Percentiles rank a stretch among this genome's conserved stretches.
phyloP scores from a whole-genome alignment of 495 filamentous ascomycete genomes.

The Chaetomium fimeti region DNA sequence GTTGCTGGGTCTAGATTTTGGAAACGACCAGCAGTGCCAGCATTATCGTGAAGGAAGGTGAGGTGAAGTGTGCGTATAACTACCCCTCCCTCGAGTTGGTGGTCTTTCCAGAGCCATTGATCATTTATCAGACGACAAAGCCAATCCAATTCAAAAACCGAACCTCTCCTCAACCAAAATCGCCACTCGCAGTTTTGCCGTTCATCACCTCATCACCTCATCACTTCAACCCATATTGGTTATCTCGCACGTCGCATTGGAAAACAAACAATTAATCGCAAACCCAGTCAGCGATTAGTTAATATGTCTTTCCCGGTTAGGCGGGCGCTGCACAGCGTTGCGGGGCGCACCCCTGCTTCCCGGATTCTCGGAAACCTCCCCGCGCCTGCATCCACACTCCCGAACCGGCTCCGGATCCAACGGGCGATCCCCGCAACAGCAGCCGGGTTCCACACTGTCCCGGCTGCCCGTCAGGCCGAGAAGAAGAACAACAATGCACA shows the following conservation, averaged over 20 bases:
- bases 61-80: background rate
- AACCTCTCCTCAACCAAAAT: background rate
- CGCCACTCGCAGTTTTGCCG: background rate
- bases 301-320: slow-evolving; percentile 7
- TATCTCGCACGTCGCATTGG: too few relatives aligned
- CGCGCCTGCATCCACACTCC: background rate
- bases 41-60: background rate
- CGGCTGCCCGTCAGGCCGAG: background rate
- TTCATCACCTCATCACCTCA: background rate
- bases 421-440: background rate
- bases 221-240: background rate
- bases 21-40: background rate
- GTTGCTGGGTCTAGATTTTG: slow-evolving; percentile 1
- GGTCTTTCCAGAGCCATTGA: background rate
- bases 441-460: slow-evolving; percentile 10
- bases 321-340: slow-evolving; percentile 5
- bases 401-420: background rate
- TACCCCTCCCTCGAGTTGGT: slow-evolving; percentile 4
- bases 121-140: background rate
- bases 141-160: background rate
- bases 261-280: background rate
- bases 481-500: background rate
- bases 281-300: background rate
- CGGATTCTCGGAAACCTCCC: slow-evolving; percentile 4
- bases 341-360: background rate